Evolutionary conservation across 2,329 filamentous ascomycete species (phyloP).

Genomic region (Nemania sp.): DNA sequence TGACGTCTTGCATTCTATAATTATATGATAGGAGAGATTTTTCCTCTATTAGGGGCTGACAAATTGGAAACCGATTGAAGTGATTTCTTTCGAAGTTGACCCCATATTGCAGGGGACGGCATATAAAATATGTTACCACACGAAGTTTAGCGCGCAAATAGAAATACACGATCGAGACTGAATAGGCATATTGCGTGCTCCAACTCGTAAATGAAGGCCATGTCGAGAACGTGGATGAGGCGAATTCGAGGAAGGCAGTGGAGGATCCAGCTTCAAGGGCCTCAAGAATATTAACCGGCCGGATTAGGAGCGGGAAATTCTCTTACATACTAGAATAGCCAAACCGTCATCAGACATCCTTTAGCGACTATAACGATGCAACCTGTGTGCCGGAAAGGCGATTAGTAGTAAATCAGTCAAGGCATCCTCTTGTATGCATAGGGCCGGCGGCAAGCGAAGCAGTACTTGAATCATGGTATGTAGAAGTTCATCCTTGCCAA

Average conservation of each 20-base stretch:
- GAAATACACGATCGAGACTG: constrained; percentile 72
- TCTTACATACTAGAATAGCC: constrained; percentile 68
- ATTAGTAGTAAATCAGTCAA: constrained; percentile 69
- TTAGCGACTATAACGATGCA: neutral
- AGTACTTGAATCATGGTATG: neutral
- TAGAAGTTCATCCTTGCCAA: neutral
- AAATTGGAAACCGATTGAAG: constrained; percentile 55
- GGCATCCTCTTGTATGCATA: constrained; percentile 57
- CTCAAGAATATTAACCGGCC: neutral
- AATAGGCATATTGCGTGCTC: constrained; percentile 69
- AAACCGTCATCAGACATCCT: constrained; percentile 52
- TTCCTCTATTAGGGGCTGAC: constrained; percentile 65
- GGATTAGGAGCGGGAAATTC: constrained; percentile 62
- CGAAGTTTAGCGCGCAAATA: constrained; percentile 56
- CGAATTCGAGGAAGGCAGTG: constrained; percentile 63
- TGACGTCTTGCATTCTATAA: constrained; percentile 71
- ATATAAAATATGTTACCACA: neutral
- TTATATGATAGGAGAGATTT: constrained; percentile 58
- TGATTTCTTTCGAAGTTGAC: constrained; percentile 59
- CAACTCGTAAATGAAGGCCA: constrained; percentile 65
- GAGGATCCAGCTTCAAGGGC: neutral
- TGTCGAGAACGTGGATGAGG: constrained; percentile 61
- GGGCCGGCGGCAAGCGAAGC: neutral
- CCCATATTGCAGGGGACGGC: neutral
- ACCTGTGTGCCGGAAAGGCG: constrained; percentile 53